Base-by-base conservation (phyloP, 352 stramenopile genomes). In the Phytophthora chlamydospora region DNA sequence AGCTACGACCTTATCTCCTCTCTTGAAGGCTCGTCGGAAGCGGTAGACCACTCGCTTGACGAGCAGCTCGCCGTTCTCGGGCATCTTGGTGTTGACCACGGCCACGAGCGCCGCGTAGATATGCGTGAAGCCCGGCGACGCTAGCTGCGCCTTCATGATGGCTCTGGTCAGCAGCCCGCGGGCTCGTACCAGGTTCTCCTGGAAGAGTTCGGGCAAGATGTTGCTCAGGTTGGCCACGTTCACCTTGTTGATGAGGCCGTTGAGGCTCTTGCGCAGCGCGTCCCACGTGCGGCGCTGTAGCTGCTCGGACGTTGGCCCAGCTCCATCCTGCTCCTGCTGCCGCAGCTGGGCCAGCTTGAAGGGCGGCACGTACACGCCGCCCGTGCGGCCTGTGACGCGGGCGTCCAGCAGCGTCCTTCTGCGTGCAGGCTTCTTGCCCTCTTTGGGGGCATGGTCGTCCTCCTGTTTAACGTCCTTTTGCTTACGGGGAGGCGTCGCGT, bases 31-130 rank as follows among this genome's bases (percentile, higher is more conserved):
- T 8, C 91, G 82, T 2, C 97, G 91, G 74, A 99, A 99, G 19
- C 87, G 78, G 38, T 98, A 85, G 29, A 99, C 93, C 1, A 98
- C 85, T 34, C 97, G 80, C 56, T 96, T 96, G 19, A 98, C 62
- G 16, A 98, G 54, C 3, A 98, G 76, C 60, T 99, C 97, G 27
- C 98, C 98, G 45, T 97, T 97, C 70, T 99, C 97, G 0, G 98
- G 98, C 43, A 99, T 88, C 67, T 99, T 99, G 1, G 97, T 99
- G 78, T 99, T 99, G 42, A 99, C 66, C n/a, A 99, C 98, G 1
- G 97, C 92, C 17, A 99, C 83, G 0, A 99, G 65, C 9, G 96
- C 94, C 3, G 97, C 97, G 70, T 99, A 99, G 40, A 98, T 94
- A 76, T 97, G 90, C 44, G 95, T 98, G 68, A 98, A 98, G 9